Percentiles rank a stretch among this genome's conserved stretches.
These are phyloP conservation scores for Chaetomiaceae sp. DNA, from an alignment of 2,329 filamentous ascomycete genomes.

Conservation along the genomic window DNA sequence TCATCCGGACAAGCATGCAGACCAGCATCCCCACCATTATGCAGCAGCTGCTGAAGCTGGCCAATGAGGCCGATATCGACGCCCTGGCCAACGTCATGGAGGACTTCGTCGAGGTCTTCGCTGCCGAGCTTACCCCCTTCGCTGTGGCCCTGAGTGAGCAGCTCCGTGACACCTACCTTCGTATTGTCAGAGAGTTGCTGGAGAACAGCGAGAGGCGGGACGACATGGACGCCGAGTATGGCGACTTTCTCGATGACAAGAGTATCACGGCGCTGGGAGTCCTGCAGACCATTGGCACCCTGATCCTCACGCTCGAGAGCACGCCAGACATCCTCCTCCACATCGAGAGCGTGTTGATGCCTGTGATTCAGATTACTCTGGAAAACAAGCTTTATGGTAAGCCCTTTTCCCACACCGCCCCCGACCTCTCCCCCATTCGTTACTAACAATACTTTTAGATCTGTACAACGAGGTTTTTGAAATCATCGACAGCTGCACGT, in stretches of 20 bases:
- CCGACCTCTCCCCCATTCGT: background rate
- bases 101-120: constrained; percentile 98
- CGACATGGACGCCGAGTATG: constrained; percentile 72
- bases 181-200: constrained; percentile 85
- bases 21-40: constrained; percentile 98
- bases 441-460: constrained; percentile 44
- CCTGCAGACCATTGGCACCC: constrained; percentile 91
- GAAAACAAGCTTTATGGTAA: constrained; percentile 94
- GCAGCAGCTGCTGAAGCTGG: constrained; percentile 95
- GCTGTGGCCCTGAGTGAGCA: constrained; percentile 95
- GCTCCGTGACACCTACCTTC: constrained; percentile 88
- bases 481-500: constrained; percentile 98
- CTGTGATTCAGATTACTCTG: constrained; percentile 89
- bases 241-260: constrained; percentile 95
- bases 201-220: constrained; percentile 78
- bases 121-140: constrained; percentile 93
- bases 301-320: constrained; percentile 94
- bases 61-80: constrained; percentile 97
- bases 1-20: constrained; percentile 93
- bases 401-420: constrained; percentile 19
- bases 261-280: constrained; percentile 96
- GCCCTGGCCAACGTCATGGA: constrained; percentile 98
- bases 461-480: constrained; percentile 98
- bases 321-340: constrained; percentile 92
- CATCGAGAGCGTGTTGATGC: constrained; percentile 94